Conservation (phyloP, 1,284 basidiomycete species). For the Thelephora terrestris region DNA sequence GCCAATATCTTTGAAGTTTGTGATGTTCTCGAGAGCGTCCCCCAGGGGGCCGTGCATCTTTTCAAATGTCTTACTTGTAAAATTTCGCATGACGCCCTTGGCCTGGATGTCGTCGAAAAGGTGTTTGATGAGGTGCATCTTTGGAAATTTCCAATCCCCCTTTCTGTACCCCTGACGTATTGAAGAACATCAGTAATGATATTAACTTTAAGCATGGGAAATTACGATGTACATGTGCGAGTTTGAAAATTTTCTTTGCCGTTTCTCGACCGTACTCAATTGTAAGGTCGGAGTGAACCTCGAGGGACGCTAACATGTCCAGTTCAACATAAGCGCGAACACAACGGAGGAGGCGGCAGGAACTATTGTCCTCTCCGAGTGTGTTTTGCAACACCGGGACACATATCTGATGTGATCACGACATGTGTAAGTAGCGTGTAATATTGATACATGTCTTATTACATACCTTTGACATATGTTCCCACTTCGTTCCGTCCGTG, state of each 20-base stretch:
- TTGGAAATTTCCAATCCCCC: slow-evolving; percentile 21
- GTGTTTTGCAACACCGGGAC: too few species aligned
- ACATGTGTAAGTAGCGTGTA: not conserved
- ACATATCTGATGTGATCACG: not conserved
- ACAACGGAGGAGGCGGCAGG: slow-evolving; percentile 17
- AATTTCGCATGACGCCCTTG: slow-evolving; percentile 24
- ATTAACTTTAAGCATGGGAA: too few species aligned
- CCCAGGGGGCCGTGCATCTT: not conserved
- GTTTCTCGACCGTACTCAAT: slow-evolving; percentile 16
- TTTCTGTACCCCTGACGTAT: slow-evolving; percentile 1
- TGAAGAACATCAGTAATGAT: not conserved
- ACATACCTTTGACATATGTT: slow-evolving; percentile 29
- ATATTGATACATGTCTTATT: not conserved
- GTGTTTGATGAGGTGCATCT: slow-evolving; percentile 24
- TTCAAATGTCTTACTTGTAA: slow-evolving; percentile 18
- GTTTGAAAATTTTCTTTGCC: slow-evolving; percentile 11
- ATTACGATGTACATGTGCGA: slow-evolving; percentile 13
- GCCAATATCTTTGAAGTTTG: not conserved
- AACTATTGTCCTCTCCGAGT: slow-evolving; percentile 2
- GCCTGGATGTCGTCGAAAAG: slow-evolving; percentile 21
- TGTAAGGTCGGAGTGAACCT: slow-evolving; percentile 24
- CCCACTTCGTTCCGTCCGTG: slow-evolving; percentile 27
- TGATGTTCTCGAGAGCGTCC: not conserved
- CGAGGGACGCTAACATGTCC: slow-evolving; percentile 20
- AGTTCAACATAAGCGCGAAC: slow-evolving; percentile 22